Conservation (phyloP, 176 grass and related monocot genomes). For the Oropetium thomaeum region DNA sequence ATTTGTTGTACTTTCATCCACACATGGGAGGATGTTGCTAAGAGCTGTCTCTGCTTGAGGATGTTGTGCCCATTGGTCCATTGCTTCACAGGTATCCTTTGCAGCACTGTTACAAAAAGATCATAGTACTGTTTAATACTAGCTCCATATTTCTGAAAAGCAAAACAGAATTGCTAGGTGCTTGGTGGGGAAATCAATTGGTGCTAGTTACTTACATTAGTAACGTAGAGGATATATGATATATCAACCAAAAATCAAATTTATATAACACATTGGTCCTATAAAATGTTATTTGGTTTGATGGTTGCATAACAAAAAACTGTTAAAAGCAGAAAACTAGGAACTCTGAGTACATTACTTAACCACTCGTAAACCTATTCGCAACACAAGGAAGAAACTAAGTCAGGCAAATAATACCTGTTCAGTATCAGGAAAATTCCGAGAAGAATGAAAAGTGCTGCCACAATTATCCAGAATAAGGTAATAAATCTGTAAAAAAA, state of each 20-base stretch:
- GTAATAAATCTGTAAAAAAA: conserved; percentile 66
- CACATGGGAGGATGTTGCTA: conserved; percentile 86
- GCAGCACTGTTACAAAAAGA: conserved; percentile 46
- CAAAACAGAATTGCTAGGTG: background rate
- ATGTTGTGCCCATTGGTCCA: conserved; percentile 83
- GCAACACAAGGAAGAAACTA: background rate
- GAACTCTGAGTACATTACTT: background rate
- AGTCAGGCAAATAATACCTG: conserved; percentile 49
- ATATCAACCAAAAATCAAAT: background rate
- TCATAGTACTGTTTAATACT: conserved; percentile 24
- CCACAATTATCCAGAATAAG: conserved; percentile 69
- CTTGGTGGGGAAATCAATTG: background rate
- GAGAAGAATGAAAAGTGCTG: conserved; percentile 67
- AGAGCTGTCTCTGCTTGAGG: conserved; percentile 86
- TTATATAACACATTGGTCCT: background rate
- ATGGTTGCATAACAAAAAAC: conserved; percentile 13
- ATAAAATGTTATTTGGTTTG: conserved; percentile 6
- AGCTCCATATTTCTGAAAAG: background rate
- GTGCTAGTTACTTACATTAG: background rate
- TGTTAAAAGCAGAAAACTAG: background rate
- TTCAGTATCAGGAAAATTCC: conserved; percentile 69
- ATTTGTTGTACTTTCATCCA: conserved; percentile 80
- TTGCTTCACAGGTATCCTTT: conserved; percentile 75
- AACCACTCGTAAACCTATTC: background rate
- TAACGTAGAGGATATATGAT: background rate